Percentiles rank a stretch among this genome's conserved stretches.
phyloP scores from a whole-genome alignment of 202 grass and related monocot genomes.

The Hordeum pubiflorum region DNA sequence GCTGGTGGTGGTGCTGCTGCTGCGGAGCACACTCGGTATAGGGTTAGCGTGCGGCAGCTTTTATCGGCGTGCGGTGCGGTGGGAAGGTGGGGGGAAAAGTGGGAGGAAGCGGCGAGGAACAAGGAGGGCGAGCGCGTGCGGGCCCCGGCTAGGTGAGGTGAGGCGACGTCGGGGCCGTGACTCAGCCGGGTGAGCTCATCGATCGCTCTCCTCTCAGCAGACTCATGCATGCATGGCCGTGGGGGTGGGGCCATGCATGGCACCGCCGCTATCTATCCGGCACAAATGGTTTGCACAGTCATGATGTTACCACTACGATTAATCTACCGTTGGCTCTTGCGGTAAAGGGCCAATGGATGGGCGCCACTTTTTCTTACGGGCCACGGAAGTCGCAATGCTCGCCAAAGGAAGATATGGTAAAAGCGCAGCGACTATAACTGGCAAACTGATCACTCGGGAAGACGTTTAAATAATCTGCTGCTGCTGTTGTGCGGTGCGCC shows the following conservation, averaged over 20 bases:
- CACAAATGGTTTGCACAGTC: neutral
- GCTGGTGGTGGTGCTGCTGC: neutral
- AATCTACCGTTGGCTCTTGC: neutral
- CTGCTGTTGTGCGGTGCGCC: no score
- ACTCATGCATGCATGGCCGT: neutral
- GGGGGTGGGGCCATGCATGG: neutral
- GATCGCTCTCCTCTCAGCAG: neutral
- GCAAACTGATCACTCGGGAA: no score
- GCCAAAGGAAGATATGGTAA: neutral
- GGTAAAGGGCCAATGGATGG: no score
- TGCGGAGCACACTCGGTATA: neutral
- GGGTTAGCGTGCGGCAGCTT: neutral
- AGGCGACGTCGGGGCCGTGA: conserved; percentile 13
- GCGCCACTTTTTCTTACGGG: no score
- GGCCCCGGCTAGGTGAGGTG: neutral
- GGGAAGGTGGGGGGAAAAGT: conserved; percentile 36
- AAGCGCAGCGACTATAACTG: no score
- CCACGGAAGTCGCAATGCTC: no score
- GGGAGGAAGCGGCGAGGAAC: conserved; percentile 24
- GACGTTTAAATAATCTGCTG: no score
- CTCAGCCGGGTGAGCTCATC: neutral
- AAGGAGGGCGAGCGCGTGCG: neutral
- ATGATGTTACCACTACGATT: neutral
- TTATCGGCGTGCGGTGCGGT: conserved; percentile 28
- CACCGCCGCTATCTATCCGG: neutral